Conservation (phyloP, 176 grass and related monocot genomes). For the Zea luxurians region DNA sequence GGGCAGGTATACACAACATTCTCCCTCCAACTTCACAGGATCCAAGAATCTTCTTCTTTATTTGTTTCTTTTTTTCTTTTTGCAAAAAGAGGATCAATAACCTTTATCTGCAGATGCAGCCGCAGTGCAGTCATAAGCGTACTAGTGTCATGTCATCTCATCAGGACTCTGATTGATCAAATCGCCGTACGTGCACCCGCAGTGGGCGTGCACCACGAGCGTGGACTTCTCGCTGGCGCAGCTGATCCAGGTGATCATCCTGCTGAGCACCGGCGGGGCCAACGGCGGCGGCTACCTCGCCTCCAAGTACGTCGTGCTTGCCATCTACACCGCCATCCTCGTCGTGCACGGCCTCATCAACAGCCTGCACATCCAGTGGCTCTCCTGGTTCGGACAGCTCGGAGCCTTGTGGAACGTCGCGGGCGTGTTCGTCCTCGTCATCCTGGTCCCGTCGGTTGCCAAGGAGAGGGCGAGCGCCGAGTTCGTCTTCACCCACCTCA, state of each 20-base stretch:
- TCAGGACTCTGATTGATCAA: neutral
- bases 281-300: conserved; percentile 70
- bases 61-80: no score
- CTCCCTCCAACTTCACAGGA: neutral
- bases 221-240: conserved; percentile 72
- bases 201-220: conserved; percentile 71
- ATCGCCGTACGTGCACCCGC: neutral
- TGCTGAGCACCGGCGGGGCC: conserved; percentile 65
- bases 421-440: conserved; percentile 53
- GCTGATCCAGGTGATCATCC: conserved; percentile 70
- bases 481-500: conserved; percentile 72
- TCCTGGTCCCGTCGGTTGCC: conserved; percentile 54
- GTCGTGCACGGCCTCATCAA: conserved; percentile 63
- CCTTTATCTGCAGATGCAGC: no score
- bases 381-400: conserved; percentile 55
- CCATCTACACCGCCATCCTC: conserved; percentile 53
- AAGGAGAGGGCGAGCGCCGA: conserved; percentile 47
- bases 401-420: conserved; percentile 57
- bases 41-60: no score
- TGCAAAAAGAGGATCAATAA: no score
- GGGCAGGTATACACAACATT: conserved; percentile 44
- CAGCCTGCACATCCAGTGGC: conserved; percentile 55
- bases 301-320: conserved; percentile 64
- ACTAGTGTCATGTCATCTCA: neutral
- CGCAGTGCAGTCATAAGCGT: neutral